Base-by-base conservation (phyloP, 108 stramenopile genomes). In the Craspedostauros australis region DNA sequence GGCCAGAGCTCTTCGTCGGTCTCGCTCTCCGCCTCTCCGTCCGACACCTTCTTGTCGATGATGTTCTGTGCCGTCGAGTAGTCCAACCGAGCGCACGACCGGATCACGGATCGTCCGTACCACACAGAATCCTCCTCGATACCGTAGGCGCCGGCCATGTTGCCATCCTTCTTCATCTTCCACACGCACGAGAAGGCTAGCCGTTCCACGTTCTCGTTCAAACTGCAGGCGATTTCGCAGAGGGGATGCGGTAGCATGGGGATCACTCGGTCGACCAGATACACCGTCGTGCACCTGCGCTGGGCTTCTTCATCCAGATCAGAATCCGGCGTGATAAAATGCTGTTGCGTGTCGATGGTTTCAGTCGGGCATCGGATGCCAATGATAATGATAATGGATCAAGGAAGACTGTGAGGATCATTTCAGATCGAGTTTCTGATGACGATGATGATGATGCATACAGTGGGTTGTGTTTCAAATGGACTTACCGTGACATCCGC, bases 401-500 rank as follows among this genome's bases (percentile, higher is more conserved):
- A n/a, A n/a, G n/a, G n/a, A n/a, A n/a, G n/a, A n/a, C n/a, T n/a
- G n/a, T n/a, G n/a, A n/a, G n/a, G n/a, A n/a, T n/a, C n/a, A n/a
- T n/a, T n/a, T n/a, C n/a, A n/a, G n/a, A n/a, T n/a, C n/a, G n/a
- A n/a, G n/a, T n/a, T n/a, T n/a, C n/a, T n/a, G n/a, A n/a, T n/a
- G n/a, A n/a, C n/a, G n/a, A n/a, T n/a, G n/a, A n/a, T n/a, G n/a
- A n/a, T n/a, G n/a, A n/a, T n/a, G n/a, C n/a, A n/a, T n/a, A n/a
- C n/a, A n/a, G n/a, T n/a, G n/a, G n/a, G n/a, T n/a, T n/a, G n/a
- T n/a, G n/a, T n/a, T n/a, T n/a, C n/a, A n/a, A n/a, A n/a, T n/a
- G n/a, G n/a, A n/a, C n/a, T n/a, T n/a, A n/a, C n/a, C n/a, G 88
- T 90, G 19, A 99, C 98, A 61, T 99, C 98, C 0, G 98, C 98